These are phyloP conservation scores for Phtheirospermum japonicum DNA, from an alignment of 257 asterid species.

Conservation along the genomic window DNA sequence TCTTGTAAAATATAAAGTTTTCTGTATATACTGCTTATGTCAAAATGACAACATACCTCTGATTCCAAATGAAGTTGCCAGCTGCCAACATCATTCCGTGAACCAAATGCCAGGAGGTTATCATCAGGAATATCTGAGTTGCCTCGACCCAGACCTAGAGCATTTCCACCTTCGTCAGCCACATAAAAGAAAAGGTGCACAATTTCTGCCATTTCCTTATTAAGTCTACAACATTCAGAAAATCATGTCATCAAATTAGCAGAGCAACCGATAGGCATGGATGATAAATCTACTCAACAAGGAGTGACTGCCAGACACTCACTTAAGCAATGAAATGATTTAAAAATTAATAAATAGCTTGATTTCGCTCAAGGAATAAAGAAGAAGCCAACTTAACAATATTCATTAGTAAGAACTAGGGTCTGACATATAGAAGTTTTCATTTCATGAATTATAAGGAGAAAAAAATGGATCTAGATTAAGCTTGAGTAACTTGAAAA, in stretches of 20 bases:
- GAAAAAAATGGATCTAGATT: constrained; percentile 1
- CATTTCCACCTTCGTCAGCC: constrained; percentile 83
- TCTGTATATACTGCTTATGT: constrained; percentile 6
- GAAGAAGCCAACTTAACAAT: background rate
- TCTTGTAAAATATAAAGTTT: background rate
- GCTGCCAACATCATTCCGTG: constrained; percentile 66
- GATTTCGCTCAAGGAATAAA: background rate
- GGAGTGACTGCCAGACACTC: constrained; percentile 21
- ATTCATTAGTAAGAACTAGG: constrained; percentile 9
- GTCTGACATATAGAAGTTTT: constrained; percentile 1
- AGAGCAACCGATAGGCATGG: constrained; percentile 10
- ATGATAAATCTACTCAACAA: constrained; percentile 3
- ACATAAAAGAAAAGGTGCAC: constrained; percentile 88
- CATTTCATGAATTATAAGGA: constrained; percentile 10
- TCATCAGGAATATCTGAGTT: constrained; percentile 42
- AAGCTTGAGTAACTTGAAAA: constrained; percentile 12
- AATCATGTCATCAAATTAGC: constrained; percentile 25
- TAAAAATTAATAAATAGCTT: constrained; percentile 5
- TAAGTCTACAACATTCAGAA: constrained; percentile 38
- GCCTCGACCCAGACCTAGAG: constrained; percentile 61
- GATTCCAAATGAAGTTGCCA: constrained; percentile 88
- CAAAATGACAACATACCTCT: constrained; percentile 48
- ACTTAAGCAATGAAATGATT: constrained; percentile 15
- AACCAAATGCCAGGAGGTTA: constrained; percentile 62
- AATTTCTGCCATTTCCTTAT: constrained; percentile 47